Base-by-base conservation (phyloP, 805 yeast species). In the Ogataea wickerhamii region DNA sequence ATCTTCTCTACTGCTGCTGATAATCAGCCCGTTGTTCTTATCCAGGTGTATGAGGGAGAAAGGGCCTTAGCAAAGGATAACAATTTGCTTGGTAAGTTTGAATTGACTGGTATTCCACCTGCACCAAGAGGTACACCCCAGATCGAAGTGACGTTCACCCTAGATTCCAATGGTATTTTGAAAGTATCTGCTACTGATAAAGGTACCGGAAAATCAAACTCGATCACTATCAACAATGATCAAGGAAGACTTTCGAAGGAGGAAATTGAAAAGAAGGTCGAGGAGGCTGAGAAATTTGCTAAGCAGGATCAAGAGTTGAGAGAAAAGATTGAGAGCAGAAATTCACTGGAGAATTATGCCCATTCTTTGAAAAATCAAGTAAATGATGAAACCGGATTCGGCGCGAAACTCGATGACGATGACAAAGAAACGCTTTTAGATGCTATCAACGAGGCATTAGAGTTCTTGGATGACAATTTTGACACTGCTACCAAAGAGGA, bases 231-330 rank as follows among this genome's bases (percentile, higher is more conserved):
- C 62, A 84, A 87, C 56, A 88, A 88, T 58, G 96, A 88, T 67
- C 87, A 87, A 73, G 95, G 96, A 58, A 85, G 97, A 74, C 76
- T 88, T 59, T 75, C 91, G 18, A 83, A 87, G 71, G 96, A 89
- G 47, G 96, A 88, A 48, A 89, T 91, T 56, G 97, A 91, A 57
- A 87, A 91, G 70, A 91, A 91, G 96, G 96, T 91, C 48, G 93
- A 80, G 60, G 98, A 91, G 62, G 97, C 97, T 54, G 98, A 88
- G 68, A 83, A 85, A 70, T 91, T 70, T 58, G 95, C 95, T 51
- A 87, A 85, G 55, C 94, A 88, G 67, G 98, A 91, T 68, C 82
- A 80, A 52, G 80, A 76, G 54, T 74, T 87, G 44, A 84, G 89
- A 61, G 77, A 77, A 45, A 86, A 86, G 74, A 81, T 91, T 55